These are phyloP conservation scores for Cladorrhinum sp. DNA, from an alignment of 2,329 filamentous ascomycete species.

Conservation along the genomic window DNA sequence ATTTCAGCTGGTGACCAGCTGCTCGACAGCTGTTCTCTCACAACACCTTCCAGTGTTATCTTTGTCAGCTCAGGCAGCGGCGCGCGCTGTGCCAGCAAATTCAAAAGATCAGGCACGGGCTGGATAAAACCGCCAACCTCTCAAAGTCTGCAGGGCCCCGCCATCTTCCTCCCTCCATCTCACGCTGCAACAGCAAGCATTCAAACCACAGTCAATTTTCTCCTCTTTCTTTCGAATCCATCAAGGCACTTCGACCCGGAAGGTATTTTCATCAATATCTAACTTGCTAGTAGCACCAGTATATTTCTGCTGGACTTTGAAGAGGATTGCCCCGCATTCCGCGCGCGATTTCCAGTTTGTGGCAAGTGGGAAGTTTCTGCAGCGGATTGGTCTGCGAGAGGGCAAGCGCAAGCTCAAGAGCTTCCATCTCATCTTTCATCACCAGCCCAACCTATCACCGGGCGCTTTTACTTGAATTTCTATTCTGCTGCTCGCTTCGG, in stretches of 20 bases:
- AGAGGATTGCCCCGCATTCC: neutral
- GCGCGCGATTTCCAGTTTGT: neutral
- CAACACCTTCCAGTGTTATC: constrained; percentile 4
- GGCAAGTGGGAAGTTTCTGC: neutral
- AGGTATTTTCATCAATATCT: constrained; percentile 21
- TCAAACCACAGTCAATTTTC: neutral
- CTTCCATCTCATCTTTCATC: neutral
- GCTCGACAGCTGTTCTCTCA: constrained; percentile 4
- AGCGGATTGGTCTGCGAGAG: neutral
- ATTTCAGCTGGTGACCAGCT: neutral
- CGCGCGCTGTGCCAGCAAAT: neutral
- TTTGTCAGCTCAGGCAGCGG: neutral
- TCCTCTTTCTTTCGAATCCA: constrained; percentile 16
- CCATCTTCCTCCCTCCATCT: constrained; percentile 8
- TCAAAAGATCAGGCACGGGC: neutral
- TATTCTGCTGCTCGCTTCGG: constrained; percentile 12
- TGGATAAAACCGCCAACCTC: neutral
- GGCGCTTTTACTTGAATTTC: neutral
- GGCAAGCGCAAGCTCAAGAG: neutral
- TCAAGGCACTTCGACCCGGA: constrained; percentile 14
- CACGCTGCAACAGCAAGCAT: constrained; percentile 7
- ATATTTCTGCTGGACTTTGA: constrained; percentile 5
- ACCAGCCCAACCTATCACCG: neutral
- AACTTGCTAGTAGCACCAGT: constrained; percentile 24
- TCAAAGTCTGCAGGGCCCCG: constrained; percentile 1